phyloP scores from a whole-genome alignment of 495 filamentous ascomycete genomes.

The Penicillium dipodomyicola region DNA sequence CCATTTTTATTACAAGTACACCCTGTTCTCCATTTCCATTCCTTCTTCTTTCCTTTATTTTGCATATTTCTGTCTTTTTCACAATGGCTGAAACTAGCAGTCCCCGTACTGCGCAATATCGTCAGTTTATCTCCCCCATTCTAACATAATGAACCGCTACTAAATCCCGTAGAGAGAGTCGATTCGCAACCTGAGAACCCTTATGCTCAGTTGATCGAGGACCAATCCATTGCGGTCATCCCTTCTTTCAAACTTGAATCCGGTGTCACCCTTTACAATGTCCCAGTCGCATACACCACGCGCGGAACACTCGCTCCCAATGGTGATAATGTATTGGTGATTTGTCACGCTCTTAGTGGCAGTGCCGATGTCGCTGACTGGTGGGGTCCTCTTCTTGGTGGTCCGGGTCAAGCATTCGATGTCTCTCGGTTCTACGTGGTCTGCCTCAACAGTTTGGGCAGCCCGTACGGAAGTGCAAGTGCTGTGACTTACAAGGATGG shows the following conservation, averaged over 20 bases:
- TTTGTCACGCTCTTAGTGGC: constrained; percentile 94
- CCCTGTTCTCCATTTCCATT: constrained; percentile 8
- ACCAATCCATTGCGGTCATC: constrained; percentile 80
- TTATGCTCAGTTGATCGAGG: constrained; percentile 78
- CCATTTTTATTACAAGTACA: constrained; percentile 2
- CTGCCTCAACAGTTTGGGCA: constrained; percentile 94
- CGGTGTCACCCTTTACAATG: constrained; percentile 79
- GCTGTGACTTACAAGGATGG: constrained; percentile 87
- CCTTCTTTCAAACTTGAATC: constrained; percentile 93
- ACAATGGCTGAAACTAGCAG: constrained; percentile 34
- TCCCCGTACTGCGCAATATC: constrained; percentile 28
- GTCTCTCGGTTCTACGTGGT: constrained; percentile 88
- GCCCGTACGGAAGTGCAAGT: constrained; percentile 94
- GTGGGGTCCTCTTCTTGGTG: constrained; percentile 95
- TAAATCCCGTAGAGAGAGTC: constrained; percentile 66
- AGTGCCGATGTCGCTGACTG: constrained; percentile 96
- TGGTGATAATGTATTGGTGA: constrained; percentile 89
- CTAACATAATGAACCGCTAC: constrained; percentile 36
- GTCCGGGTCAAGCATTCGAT: constrained; percentile 88
- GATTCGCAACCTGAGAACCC: constrained; percentile 84
- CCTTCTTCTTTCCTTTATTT: neutral
- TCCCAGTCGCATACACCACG: constrained; percentile 90
- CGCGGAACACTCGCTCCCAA: constrained; percentile 71
- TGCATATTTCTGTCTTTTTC: constrained; percentile 9
- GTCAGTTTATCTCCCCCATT: constrained; percentile 42